A percentile compares a stretch with the other conserved stretches of the same genome.
Conservation (phyloP, 75 land plant species). For the Pinus albicaulis region DNA sequence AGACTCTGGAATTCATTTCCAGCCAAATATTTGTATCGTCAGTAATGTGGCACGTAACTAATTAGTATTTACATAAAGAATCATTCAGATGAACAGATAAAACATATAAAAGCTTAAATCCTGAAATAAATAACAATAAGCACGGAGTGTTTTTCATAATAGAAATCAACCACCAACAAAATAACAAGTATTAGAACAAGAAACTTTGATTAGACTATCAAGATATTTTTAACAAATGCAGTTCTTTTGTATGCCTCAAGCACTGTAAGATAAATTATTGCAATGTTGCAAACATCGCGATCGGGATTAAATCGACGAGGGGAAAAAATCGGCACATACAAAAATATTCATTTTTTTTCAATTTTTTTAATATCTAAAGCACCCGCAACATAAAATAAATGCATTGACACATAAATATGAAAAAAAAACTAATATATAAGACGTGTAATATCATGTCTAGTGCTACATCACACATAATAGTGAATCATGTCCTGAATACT, state of each 20-base stretch:
- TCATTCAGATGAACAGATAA: not conserved
- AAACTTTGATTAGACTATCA: not conserved
- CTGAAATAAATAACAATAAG: not conserved
- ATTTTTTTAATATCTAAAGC: no score
- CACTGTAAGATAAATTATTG: not conserved
- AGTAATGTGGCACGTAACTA: not conserved
- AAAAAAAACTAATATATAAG: no score
- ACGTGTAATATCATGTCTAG: no score
- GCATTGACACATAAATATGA: no score
- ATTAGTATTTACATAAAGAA: not conserved
- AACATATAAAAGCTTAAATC: not conserved
- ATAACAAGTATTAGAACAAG: not conserved
- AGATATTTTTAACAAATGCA: not conserved
- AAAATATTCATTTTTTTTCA: no score
- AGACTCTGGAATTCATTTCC: conserved; percentile 44
- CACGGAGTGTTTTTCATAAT: no score
- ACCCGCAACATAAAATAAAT: no score
- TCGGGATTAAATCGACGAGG: no score
- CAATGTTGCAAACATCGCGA: no score
- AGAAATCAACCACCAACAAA: not conserved
- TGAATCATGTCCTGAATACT: no score
- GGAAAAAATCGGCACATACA: no score
- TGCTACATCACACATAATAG: no score
- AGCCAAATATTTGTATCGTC: not conserved
- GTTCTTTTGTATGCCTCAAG: not conserved